Percentiles rank a stretch among this genome's conserved stretches.
These are phyloP conservation scores for Ciborinia camelliae DNA, from an alignment of 2,329 filamentous ascomycete genomes.

Conservation along the genomic window DNA sequence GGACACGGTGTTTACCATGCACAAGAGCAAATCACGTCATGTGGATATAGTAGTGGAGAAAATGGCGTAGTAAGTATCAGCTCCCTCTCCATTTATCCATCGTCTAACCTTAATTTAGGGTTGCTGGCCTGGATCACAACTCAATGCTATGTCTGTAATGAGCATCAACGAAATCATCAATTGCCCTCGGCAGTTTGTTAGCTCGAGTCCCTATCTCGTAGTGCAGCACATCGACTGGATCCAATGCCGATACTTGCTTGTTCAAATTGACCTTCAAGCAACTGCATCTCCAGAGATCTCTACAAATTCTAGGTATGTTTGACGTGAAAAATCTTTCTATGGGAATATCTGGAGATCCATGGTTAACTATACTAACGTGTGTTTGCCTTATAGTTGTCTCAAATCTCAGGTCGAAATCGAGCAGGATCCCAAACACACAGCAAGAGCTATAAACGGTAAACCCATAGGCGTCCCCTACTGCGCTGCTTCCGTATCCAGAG, in stretches of 20 bases:
- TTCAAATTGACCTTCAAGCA: constrained; percentile 37
- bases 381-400: neutral
- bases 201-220: constrained; percentile 60
- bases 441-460: constrained; percentile 24
- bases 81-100: neutral
- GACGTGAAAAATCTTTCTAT: neutral
- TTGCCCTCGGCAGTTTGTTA: constrained; percentile 58
- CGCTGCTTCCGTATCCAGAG: constrained; percentile 33
- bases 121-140: constrained; percentile 64
- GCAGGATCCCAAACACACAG: constrained; percentile 31
- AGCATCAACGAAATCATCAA: constrained; percentile 88
- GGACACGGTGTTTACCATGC: constrained; percentile 85
- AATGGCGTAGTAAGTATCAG: constrained; percentile 21
- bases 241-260: constrained; percentile 81
- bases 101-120: constrained; percentile 21
- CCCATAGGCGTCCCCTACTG: constrained; percentile 33
- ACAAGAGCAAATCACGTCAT: constrained; percentile 53
- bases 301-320: neutral
- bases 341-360: neutral
- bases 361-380: neutral
- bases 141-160: constrained; percentile 58
- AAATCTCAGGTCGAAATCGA: constrained; percentile 19
- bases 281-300: neutral
- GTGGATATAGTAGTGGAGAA: constrained; percentile 20
- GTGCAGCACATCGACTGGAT: constrained; percentile 80